phyloP scores from a whole-genome alignment of 257 asterid genomes.

The Nicotiana undulata region DNA sequence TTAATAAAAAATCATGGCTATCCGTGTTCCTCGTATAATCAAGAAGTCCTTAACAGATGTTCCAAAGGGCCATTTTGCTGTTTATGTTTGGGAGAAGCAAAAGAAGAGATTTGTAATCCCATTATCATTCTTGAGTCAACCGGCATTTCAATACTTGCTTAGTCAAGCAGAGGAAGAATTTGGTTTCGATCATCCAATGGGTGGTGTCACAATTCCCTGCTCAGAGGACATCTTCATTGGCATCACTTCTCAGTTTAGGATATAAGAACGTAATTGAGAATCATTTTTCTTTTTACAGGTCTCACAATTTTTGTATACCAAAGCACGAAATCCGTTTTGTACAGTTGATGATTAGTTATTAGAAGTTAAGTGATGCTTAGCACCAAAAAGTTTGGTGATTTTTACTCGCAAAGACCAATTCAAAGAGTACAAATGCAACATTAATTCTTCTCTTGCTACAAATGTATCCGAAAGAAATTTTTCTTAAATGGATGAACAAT shows the following conservation, averaged over 20 bases:
- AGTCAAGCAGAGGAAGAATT: neutral
- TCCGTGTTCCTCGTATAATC: neutral
- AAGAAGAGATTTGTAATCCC: slow-evolving; percentile 37
- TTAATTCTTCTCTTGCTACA: too few species aligned
- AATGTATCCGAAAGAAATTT: neutral
- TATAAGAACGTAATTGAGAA: neutral
- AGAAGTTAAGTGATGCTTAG: neutral
- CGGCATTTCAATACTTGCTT: neutral
- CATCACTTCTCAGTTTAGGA: slow-evolving; percentile 26
- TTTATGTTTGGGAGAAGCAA: slow-evolving; percentile 36
- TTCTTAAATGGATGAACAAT: too few species aligned
- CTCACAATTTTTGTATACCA: neutral
- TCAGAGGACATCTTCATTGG: slow-evolving; percentile 29
- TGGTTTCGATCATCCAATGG: neutral
- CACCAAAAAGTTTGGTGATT: neutral
- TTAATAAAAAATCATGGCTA: neutral
- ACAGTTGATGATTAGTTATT: neutral
- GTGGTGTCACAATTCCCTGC: slow-evolving; percentile 36
- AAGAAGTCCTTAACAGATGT: slow-evolving; percentile 12
- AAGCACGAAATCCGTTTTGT: neutral
- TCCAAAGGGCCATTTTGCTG: slow-evolving; percentile 49
- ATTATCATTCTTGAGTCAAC: neutral
- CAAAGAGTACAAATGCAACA: neutral
- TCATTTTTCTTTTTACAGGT: neutral
- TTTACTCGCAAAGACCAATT: neutral